Evolutionary conservation across 495 filamentous ascomycete genomes (phyloP).

Genomic region (Platismatia glauca): DNA sequence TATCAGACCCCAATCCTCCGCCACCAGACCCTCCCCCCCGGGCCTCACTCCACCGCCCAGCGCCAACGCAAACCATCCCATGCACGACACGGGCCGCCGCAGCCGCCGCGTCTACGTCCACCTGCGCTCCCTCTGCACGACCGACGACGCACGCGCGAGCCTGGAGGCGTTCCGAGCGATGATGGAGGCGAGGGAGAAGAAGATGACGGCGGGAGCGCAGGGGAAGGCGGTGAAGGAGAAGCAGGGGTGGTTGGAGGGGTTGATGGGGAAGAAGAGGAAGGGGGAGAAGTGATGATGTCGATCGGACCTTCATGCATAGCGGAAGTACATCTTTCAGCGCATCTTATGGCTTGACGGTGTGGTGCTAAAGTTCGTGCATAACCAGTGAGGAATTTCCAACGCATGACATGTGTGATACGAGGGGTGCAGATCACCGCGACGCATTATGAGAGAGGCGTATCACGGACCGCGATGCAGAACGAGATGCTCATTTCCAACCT

Average conservation of each 20-base stretch:
- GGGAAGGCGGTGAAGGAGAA: slow-evolving; percentile 13
- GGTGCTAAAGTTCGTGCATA: background rate
- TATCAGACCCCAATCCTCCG: slow-evolving; percentile 15
- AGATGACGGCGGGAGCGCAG: slow-evolving; percentile 1
- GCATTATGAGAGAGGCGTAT: background rate
- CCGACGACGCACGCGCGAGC: slow-evolving; percentile 40
- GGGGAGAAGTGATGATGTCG: background rate
- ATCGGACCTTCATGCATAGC: background rate
- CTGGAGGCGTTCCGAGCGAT: slow-evolving; percentile 27
- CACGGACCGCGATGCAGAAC: background rate
- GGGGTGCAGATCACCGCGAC: background rate
- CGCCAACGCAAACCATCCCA: slow-evolving; percentile 7
- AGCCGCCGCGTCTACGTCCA: slow-evolving; percentile 39
- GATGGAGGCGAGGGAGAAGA: slow-evolving; percentile 20
- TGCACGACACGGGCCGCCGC: slow-evolving; percentile 35
- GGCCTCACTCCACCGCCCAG: slow-evolving; percentile 20
- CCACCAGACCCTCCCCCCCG: background rate
- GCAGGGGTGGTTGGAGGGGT: slow-evolving; percentile 17
- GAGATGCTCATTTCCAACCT: background rate
- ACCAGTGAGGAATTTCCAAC: background rate
- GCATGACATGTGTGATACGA: background rate
- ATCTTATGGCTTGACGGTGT: background rate
- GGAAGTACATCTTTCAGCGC: background rate
- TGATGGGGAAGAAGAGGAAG: slow-evolving; percentile 18
- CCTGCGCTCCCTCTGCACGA: slow-evolving; percentile 40